phyloP scores from a whole-genome alignment of 352 stramenopile species.

The Phytopythium ostracodes region DNA sequence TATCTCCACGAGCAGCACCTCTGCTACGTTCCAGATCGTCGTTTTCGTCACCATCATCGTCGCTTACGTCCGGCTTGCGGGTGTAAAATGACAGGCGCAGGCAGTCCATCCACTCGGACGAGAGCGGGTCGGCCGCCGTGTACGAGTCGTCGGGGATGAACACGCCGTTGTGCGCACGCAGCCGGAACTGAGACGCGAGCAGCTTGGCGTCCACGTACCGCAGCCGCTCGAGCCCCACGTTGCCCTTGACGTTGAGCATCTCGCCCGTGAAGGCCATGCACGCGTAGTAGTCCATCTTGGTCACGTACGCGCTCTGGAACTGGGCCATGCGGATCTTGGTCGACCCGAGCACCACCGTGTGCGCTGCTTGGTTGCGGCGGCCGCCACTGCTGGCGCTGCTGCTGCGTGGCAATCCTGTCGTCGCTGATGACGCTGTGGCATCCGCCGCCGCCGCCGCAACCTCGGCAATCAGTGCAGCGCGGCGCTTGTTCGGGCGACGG shows the following conservation, averaged over 20 bases:
- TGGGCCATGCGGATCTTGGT: constrained; percentile 78
- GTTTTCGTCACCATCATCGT: constrained; percentile 1
- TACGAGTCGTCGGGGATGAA: constrained; percentile 71
- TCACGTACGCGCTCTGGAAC: constrained; percentile 81
- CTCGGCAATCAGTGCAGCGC: constrained; percentile 33
- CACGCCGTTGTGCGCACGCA: constrained; percentile 65
- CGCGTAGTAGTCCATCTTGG: constrained; percentile 82
- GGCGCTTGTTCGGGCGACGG: constrained; percentile 28
- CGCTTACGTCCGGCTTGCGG: constrained; percentile 9
- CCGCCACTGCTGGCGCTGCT: neutral
- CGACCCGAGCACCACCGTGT: constrained; percentile 56
- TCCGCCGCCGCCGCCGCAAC: neutral
- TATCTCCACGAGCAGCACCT: neutral
- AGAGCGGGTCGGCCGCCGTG: constrained; percentile 54
- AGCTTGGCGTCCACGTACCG: constrained; percentile 72
- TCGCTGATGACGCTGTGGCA: neutral
- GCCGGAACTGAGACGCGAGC: constrained; percentile 51
- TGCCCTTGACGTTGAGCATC: constrained; percentile 83
- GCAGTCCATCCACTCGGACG: constrained; percentile 82
- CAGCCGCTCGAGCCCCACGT: constrained; percentile 71
- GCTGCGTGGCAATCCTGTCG: neutral
- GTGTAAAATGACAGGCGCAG: constrained; percentile 34
- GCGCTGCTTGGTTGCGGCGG: constrained; percentile 10
- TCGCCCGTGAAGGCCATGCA: constrained; percentile 78
- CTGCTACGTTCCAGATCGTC: constrained; percentile 5